These are phyloP conservation scores for Tetrahymena elliotti DNA, from an alignment of 73 alveolate species.

Conservation along the genomic window DNA sequence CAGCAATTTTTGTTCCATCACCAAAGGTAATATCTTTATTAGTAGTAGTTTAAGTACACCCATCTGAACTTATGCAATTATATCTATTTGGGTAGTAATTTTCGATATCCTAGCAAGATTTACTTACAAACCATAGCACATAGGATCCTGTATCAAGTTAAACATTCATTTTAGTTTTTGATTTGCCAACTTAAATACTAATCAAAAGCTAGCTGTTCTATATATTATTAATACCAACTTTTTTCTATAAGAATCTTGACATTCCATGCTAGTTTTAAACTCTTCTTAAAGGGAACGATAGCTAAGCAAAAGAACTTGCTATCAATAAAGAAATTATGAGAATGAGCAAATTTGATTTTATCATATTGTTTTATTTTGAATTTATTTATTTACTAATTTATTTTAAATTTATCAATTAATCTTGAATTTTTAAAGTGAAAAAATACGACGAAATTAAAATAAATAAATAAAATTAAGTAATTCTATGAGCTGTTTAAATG, in stretches of 20 bases:
- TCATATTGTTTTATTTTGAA: too few relatives aligned
- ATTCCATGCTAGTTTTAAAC: background rate
- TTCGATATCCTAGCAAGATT: background rate
- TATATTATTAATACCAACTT: too few relatives aligned
- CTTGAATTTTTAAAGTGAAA: too few relatives aligned
- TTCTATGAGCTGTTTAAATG: too few relatives aligned
- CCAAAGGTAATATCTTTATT: background rate
- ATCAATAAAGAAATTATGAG: background rate
- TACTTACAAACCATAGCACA: background rate
- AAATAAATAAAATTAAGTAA: too few relatives aligned
- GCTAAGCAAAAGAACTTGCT: background rate
- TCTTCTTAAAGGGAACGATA: background rate
- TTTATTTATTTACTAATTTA: too few relatives aligned
- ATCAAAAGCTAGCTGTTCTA: background rate
- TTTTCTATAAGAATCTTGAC: background rate
- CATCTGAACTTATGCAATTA: background rate
- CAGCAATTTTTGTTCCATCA: background rate
- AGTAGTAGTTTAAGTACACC: background rate
- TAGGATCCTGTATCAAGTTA: background rate
- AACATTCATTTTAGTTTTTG: background rate
- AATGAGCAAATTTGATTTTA: too few relatives aligned
- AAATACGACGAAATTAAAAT: too few relatives aligned
- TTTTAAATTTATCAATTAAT: too few relatives aligned
- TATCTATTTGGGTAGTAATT: background rate
- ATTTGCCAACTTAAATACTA: background rate